These are phyloP conservation scores for Naumovozyma baii DNA, from an alignment of 805 yeast species.

Conservation along the genomic window DNA sequence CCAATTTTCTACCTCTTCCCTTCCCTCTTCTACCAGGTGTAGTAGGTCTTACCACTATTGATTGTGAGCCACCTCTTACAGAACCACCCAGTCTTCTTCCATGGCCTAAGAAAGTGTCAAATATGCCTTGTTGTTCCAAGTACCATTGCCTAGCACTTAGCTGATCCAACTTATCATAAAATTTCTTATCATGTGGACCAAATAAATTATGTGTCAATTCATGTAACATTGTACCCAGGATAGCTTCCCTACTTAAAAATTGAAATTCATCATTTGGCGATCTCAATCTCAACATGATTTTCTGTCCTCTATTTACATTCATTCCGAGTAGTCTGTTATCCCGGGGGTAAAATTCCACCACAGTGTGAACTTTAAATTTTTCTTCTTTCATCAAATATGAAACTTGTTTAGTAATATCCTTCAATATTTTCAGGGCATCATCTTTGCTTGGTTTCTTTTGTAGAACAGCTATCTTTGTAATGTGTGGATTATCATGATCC, in stretches of 20 bases:
- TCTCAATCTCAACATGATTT: conserved; percentile 63
- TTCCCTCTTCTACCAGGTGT: background rate
- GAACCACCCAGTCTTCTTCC: conserved; percentile 24
- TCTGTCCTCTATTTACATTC: conserved; percentile 70
- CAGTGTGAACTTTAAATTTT: conserved; percentile 51
- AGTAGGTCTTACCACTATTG: conserved; percentile 1
- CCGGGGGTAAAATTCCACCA: conserved; percentile 79
- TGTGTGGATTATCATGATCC: conserved; percentile 21
- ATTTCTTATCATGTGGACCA: conserved; percentile 73
- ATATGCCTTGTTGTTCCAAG: conserved; percentile 22
- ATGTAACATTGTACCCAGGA: conserved; percentile 79
- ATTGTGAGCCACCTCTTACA: conserved; percentile 1
- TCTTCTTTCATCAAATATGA: conserved; percentile 70
- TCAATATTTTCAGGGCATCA: conserved; percentile 49
- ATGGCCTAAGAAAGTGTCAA: conserved; percentile 24
- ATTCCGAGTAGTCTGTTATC: conserved; percentile 58
- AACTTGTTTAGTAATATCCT: conserved; percentile 57
- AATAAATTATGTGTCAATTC: conserved; percentile 72
- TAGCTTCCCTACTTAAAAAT: conserved; percentile 55
- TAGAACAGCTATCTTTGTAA: conserved; percentile 34
- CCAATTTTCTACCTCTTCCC: conserved; percentile 7
- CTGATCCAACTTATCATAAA: conserved; percentile 57
- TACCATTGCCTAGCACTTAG: conserved; percentile 41
- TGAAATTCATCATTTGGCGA: conserved; percentile 39
- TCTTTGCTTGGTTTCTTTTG: conserved; percentile 40